phyloP scores from a whole-genome alignment of 169 alveolate species.

The Babesia sp. region DNA sequence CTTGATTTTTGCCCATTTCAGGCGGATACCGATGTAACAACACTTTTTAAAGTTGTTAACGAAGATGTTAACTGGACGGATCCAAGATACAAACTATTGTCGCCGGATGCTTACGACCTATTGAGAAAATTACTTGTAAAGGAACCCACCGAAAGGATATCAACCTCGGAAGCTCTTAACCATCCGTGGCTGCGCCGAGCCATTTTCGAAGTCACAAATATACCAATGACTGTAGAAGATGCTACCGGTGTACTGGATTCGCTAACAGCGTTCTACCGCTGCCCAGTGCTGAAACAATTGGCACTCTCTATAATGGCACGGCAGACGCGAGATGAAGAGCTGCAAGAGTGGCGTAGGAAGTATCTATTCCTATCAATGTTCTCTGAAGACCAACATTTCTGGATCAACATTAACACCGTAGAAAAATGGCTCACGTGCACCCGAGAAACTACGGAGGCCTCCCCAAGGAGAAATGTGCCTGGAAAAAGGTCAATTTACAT shows the following conservation, averaged over 20 bases:
- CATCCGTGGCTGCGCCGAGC: constrained; percentile 84
- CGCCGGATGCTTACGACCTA: constrained; percentile 89
- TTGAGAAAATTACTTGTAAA: constrained; percentile 83
- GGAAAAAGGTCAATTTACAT: background rate
- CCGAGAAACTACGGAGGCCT: too few species aligned
- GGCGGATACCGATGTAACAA: constrained; percentile 79
- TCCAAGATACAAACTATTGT: constrained; percentile 58
- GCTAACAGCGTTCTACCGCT: constrained; percentile 41
- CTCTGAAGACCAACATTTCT: constrained; percentile 27
- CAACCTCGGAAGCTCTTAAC: constrained; percentile 87
- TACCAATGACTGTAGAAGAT: constrained; percentile 49
- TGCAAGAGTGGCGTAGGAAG: constrained; percentile 17
- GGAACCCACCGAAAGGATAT: constrained; percentile 84
- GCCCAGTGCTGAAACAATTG: constrained; percentile 53
- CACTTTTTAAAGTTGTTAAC: constrained; percentile 71
- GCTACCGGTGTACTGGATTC: constrained; percentile 41
- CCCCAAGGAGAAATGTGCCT: too few species aligned
- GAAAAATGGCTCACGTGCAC: constrained; percentile 40
- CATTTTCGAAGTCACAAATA: constrained; percentile 36
- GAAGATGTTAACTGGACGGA: constrained; percentile 71
- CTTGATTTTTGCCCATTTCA: constrained; percentile 85
- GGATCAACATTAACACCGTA: constrained; percentile 24
- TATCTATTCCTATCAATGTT: constrained; percentile 52
- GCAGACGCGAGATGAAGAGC: constrained; percentile 41
- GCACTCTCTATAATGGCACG: constrained; percentile 64